Base-by-base conservation (phyloP, 1,139 yeast species). In the Yamadazyma atlantica region DNA sequence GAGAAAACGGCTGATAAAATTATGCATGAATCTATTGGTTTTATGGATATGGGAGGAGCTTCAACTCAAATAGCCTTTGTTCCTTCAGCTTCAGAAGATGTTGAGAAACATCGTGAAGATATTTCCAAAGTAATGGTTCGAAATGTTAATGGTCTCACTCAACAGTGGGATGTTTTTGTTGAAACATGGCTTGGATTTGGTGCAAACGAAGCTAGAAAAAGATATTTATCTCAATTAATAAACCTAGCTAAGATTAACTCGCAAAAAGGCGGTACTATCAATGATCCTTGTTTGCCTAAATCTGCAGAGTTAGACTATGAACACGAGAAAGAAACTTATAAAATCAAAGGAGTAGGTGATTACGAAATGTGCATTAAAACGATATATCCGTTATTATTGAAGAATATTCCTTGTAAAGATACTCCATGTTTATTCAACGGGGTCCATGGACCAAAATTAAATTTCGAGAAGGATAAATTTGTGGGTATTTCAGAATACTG, bases 21-120 rank as follows among this genome's bases (percentile, higher is more conserved):
- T 2, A 38, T 40, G 1, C 82, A 75, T 48, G 66, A 67, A n/a
- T 77, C 88, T 0, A 74, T 77, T 40, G 95, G 95, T 2, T 85
- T 85, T 51, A 83, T 85, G 90, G 95, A 85, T 57, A 85, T 85
- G 95, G 95, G 95, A 6, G 95, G 95, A 14, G 95, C 94, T 0
- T 83, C 90, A 3, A 82, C 89, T 0, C 95, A 85, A 51, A 74
- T 85, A 23, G 87, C 92, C 8, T 85, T 85, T 66, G 85, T 80
- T 12, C 94, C 94, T 0, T 74, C 80, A 3, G 65, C 71, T 11
- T 45, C 47, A 7, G 66, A 67, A 18, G 85, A 84, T 41, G 58
- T 80, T 11, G 57, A 59, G 19, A 73, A 70, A 45, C 90, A 85
- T 54, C 56, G 60, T 29, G 85, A 84, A 26, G 90, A 85, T 55